Evolutionary conservation across 257 asterid genomes (phyloP).

Genomic region (Cynanchum wilfordii): DNA sequence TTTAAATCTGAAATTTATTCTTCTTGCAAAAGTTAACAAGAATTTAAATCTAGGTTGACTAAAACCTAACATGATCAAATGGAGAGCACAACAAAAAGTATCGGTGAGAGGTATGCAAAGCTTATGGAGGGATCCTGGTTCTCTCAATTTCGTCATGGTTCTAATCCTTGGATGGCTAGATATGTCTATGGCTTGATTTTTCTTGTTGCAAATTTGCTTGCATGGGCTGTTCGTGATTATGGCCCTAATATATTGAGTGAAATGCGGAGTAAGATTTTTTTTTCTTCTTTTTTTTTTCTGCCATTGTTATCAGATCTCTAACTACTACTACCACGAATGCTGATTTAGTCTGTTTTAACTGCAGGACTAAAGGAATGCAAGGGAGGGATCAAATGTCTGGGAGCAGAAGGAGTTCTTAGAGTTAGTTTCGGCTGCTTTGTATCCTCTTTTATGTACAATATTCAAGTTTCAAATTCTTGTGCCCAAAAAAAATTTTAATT

Average conservation of each 20-base stretch:
- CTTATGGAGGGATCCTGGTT: constrained; percentile 42
- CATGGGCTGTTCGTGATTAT: constrained; percentile 56
- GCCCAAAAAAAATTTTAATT: not conserved
- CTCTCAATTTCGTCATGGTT: constrained; percentile 41
- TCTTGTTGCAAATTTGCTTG: constrained; percentile 39
- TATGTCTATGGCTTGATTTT: constrained; percentile 42
- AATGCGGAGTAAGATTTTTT: constrained; percentile 32
- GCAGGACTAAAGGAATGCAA: constrained; percentile 48
- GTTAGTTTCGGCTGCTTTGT: constrained; percentile 53
- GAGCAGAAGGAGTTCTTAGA: constrained; percentile 49
- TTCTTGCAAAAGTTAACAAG: no score
- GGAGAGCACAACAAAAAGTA: constrained; percentile 27
- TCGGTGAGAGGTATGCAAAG: constrained; percentile 26
- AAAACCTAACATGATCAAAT: no score
- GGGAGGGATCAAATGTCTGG: constrained; percentile 43
- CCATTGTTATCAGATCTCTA: not conserved
- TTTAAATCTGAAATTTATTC: no score
- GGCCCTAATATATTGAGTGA: constrained; percentile 30
- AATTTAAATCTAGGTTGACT: no score
- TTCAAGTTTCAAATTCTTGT: not conserved
- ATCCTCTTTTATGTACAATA: constrained; percentile 26
- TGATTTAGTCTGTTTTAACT: constrained; percentile 1
- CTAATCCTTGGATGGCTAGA: constrained; percentile 62
- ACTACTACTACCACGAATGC: not conserved
- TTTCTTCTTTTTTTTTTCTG: not conserved